Percentiles rank a stretch among this genome's conserved stretches.
Conservation (phyloP, 2,329 filamentous ascomycete genomes). For the Neurospora sp. region DNA sequence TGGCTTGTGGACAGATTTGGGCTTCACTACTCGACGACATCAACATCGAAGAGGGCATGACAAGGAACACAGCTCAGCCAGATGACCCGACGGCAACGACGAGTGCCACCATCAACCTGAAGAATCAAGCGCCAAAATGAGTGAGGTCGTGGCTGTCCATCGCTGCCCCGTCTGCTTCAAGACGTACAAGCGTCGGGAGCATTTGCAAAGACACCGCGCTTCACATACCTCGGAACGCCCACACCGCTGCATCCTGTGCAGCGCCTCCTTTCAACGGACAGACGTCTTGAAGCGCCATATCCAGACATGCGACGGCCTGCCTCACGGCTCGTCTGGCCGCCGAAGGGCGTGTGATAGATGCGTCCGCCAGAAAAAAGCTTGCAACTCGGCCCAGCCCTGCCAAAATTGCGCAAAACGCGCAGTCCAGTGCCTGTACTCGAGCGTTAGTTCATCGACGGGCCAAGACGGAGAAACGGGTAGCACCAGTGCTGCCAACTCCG, state of each 20-base stretch:
- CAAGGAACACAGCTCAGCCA: not conserved
- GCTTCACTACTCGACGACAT: not conserved
- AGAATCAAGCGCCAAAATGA: constrained; percentile 8
- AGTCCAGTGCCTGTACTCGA: constrained; percentile 17
- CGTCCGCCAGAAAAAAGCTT: constrained; percentile 25
- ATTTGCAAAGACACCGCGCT: constrained; percentile 24
- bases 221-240: constrained; percentile 25
- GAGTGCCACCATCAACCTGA: constrained; percentile 1
- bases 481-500: not conserved
- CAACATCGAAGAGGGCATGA: not conserved
- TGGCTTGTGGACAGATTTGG: not conserved
- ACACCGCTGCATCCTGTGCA: constrained; percentile 22
- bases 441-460: not conserved
- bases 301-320: constrained; percentile 21
- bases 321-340: constrained; percentile 11
- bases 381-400: constrained; percentile 22
- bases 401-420: constrained; percentile 19
- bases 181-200: constrained; percentile 27
- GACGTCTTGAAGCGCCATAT: constrained; percentile 28
- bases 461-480: not conserved
- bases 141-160: constrained; percentile 13
- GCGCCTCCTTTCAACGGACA: constrained; percentile 24
- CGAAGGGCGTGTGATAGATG: constrained; percentile 26
- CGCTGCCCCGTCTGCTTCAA: constrained; percentile 24
- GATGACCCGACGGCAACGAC: not conserved